phyloP scores from a whole-genome alignment of 345 rosid species.

The Arabis hirsuta region DNA sequence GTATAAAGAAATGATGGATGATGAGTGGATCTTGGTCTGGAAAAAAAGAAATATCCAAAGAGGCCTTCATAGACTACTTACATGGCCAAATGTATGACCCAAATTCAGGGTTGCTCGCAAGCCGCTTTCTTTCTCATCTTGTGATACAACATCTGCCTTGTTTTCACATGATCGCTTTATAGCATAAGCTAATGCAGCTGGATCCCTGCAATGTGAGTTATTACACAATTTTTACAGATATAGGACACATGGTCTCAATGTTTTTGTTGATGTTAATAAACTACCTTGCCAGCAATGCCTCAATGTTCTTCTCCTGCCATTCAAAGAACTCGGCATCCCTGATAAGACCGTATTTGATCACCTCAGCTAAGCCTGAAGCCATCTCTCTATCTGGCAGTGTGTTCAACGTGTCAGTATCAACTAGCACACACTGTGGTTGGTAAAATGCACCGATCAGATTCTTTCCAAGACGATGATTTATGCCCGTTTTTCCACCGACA shows the following conservation, averaged over 20 bases:
- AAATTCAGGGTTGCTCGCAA: conserved; percentile 90
- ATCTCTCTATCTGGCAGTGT: conserved; percentile 91
- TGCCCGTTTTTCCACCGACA: conserved; percentile 98
- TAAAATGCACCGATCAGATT: conserved; percentile 97
- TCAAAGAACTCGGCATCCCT: conserved; percentile 93
- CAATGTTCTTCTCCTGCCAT: conserved; percentile 95
- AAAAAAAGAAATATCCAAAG: neutral
- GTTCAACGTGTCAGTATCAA: conserved; percentile 87
- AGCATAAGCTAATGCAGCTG: conserved; percentile 82
- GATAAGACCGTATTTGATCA: conserved; percentile 93
- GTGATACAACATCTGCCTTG: conserved; percentile 96
- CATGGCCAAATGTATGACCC: conserved; percentile 99
- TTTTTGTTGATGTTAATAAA: neutral
- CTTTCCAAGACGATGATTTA: conserved; percentile 93
- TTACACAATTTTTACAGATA: conserved; percentile 10
- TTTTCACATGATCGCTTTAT: conserved; percentile 96
- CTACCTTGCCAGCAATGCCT: conserved; percentile 76
- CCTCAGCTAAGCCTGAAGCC: conserved; percentile 96
- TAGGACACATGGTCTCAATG: conserved; percentile 7
- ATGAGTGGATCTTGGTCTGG: conserved; percentile 3
- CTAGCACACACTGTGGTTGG: conserved; percentile 94
- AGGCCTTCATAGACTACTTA: conserved; percentile 45
- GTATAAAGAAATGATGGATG: conserved; percentile 38
- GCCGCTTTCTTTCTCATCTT: conserved; percentile 97
- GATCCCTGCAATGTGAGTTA: conserved; percentile 65